Evolutionary conservation across 1,284 basidiomycete genomes (phyloP).

Genomic region (Takashimella tepidaria): DNA sequence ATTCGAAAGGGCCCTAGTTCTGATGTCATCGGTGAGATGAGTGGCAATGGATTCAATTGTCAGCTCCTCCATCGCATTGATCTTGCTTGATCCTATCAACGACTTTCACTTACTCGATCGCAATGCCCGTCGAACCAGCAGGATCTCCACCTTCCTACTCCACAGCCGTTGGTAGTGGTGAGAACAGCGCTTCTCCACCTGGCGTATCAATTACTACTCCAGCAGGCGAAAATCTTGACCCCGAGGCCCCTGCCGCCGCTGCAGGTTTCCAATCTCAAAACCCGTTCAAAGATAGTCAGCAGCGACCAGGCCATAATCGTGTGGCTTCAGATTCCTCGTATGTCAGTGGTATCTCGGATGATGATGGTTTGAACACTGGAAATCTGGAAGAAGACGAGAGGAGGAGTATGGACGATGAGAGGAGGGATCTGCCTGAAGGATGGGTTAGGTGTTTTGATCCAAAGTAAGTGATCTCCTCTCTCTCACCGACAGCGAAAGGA

Average conservation of each 20-base stretch:
- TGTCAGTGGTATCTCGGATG: slow-evolving; percentile 7
- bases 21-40: background rate
- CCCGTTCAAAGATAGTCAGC: slow-evolving; percentile 2
- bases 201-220: background rate
- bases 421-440: slow-evolving; percentile 37
- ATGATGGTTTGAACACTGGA: slow-evolving; percentile 9
- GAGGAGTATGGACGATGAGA: slow-evolving; percentile 38
- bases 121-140: background rate
- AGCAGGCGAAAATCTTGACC: background rate
- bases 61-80: background rate
- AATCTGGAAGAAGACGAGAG: slow-evolving; percentile 18
- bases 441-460: slow-evolving; percentile 44
- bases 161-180: too few relatives aligned
- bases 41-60: too few relatives aligned
- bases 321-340: slow-evolving; percentile 6
- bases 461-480: too few relatives aligned
- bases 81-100: background rate
- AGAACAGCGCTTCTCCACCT: too few relatives aligned
- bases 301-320: slow-evolving; percentile 9
- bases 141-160: background rate
- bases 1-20: background rate
- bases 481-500: too few relatives aligned
- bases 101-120: too few relatives aligned
- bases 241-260: background rate
- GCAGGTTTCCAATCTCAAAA: background rate